Conservation (phyloP, 768 basidiomycete species). For the Phlebiopsis flavidoalba region DNA sequence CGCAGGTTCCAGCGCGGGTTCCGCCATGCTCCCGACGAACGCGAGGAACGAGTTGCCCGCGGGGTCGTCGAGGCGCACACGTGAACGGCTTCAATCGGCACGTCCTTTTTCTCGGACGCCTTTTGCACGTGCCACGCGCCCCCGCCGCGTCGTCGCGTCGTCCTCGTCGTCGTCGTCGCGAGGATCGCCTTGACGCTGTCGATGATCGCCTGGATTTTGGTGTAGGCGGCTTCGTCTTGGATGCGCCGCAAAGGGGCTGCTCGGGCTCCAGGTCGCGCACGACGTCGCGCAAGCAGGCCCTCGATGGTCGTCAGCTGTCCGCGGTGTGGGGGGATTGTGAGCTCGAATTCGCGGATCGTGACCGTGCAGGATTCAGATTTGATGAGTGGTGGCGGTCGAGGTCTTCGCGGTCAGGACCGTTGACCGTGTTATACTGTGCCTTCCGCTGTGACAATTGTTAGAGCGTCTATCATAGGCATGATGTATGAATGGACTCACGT, state of each 20-base stretch:
- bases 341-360: slow-evolving; percentile 78
- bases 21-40: slow-evolving; percentile 78
- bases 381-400: slow-evolving; percentile 91
- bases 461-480: neutral
- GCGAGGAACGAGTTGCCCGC: slow-evolving; percentile 97
- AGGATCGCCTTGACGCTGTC: slow-evolving; percentile 59
- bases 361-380: slow-evolving; percentile 82
- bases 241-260: slow-evolving; percentile 83
- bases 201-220: slow-evolving; percentile 74
- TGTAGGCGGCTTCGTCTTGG: slow-evolving; percentile 67
- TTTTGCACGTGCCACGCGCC: slow-evolving; percentile 20
- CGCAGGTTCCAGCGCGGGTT: slow-evolving; percentile 91
- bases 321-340: slow-evolving; percentile 84
- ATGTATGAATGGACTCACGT: slow-evolving; percentile 45
- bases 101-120: slow-evolving; percentile 34
- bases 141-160: slow-evolving; percentile 29
- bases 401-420: slow-evolving; percentile 71
- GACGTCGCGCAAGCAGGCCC: slow-evolving; percentile 80
- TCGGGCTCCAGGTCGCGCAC: slow-evolving; percentile 62
- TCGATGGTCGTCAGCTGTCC: slow-evolving; percentile 98
- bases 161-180: slow-evolving; percentile 48
- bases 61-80: slow-evolving; percentile 84
- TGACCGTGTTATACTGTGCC: slow-evolving; percentile 79
- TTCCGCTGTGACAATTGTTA: slow-evolving; percentile 47
- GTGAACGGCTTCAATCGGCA: slow-evolving; percentile 72